Evolutionary conservation across 371 early-diverging fungal genomes (phyloP), one percentile per base, ranked within the genome.

Genomic region (Mortierella sp.): DNA sequence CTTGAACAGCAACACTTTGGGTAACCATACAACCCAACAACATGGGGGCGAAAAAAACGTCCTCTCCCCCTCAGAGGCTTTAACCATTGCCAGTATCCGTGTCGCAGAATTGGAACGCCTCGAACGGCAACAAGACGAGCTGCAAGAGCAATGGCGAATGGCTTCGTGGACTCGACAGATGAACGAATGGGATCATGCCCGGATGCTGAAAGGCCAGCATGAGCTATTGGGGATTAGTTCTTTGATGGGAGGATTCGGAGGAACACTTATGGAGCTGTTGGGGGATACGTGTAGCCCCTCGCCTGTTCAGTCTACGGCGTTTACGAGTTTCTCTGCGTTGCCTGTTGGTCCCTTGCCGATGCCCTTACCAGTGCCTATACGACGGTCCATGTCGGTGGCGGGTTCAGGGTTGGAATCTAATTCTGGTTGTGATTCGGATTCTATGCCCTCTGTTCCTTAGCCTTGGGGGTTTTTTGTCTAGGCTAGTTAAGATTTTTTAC

Each of bases 131-230:
- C 81, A 79, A 57, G 79, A 81, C 24, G 76, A 76, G 9, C 28
- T 85, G 4, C 79, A 81, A 13, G 79, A 85, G 57, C 78, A 74
- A 16, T 85, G 86, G 86, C 73, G 86, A 28, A 59, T 81, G 61
- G 79, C 76, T 19, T 85, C 86, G 0, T 85, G 86, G 86, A 85
- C 86, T 3, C 69, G 86, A 1, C 86, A 81, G 50, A 26, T 85
- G 50, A 85, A 85, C 37, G 84, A 83, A 37, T 83, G 84, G 84
- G 84, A 83, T 16, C 84, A 83, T 70, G 84, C 84, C 19, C 40
- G 84, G 71, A 83, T 74, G 75, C 59, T 83, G 50, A 77, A 77
- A 57, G 40, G 51, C 1, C 84, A 83, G 28, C 75, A 75, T 11
- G 73, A 78, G 2, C 31, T 79, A 19, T 59, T 83, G 19, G 83